Conservation (phyloP, 2,329 filamentous ascomycete genomes). For the Aureobasidium musti region DNA sequence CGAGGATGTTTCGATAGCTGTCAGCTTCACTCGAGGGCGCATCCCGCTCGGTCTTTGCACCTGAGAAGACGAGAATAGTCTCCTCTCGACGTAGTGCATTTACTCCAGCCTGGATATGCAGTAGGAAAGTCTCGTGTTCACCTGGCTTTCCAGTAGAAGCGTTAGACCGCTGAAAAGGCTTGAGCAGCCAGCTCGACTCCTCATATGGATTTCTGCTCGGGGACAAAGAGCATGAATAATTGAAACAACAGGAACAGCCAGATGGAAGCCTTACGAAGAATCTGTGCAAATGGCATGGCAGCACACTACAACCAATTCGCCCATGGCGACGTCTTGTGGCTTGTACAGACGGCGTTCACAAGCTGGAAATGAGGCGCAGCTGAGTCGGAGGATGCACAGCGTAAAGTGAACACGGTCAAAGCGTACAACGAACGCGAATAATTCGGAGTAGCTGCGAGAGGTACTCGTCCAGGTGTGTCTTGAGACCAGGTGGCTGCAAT, state of each 20-base stretch:
- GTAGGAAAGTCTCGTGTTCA: slow-evolving; percentile 77
- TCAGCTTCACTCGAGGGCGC: slow-evolving; percentile 40
- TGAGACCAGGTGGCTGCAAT: not conserved
- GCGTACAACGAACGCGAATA: not conserved
- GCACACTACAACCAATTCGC: slow-evolving; percentile 73
- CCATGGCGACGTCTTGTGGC: slow-evolving; percentile 9
- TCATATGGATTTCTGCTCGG: slow-evolving; percentile 36
- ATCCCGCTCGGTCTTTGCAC: slow-evolving; percentile 53
- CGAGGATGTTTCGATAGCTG: slow-evolving; percentile 35
- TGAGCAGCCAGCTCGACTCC: slow-evolving; percentile 64
- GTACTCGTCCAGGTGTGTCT: not conserved
- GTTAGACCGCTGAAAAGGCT: slow-evolving; percentile 65
- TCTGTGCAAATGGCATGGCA: slow-evolving; percentile 71
- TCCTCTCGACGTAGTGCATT: slow-evolving; percentile 49
- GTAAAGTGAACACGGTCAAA: slow-evolving; percentile 11
- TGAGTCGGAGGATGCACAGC: not conserved
- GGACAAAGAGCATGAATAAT: not conserved
- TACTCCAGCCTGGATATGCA: slow-evolving; percentile 70
- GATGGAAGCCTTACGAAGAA: slow-evolving; percentile 8
- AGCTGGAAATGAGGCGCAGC: slow-evolving; percentile 22
- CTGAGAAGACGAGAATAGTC: slow-evolving; percentile 69
- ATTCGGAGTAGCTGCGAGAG: not conserved
- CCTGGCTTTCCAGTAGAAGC: slow-evolving; percentile 51
- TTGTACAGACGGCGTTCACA: not conserved
- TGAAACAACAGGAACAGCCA: not conserved